phyloP scores from a whole-genome alignment of 768 basidiomycete species.

The Crucibulum laeve region DNA sequence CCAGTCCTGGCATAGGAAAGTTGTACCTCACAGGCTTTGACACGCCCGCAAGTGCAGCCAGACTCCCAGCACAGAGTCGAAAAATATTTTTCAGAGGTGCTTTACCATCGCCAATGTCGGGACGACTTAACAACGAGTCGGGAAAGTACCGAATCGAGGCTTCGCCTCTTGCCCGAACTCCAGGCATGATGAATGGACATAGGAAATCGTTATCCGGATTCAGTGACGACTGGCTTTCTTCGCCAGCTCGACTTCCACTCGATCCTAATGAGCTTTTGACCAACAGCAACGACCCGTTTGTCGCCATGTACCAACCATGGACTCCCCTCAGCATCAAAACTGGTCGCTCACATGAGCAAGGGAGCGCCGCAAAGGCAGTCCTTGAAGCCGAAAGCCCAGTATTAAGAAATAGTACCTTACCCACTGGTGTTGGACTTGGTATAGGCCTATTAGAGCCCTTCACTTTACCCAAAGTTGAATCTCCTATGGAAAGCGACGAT shows the following conservation, averaged over 20 bases:
- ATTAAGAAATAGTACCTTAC: conserved; percentile 30
- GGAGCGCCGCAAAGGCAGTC: conserved; percentile 23
- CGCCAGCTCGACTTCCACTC: conserved; percentile 14
- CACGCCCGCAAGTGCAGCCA: conserved; percentile 1
- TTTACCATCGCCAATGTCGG: conserved; percentile 27
- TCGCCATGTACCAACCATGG: conserved; percentile 39
- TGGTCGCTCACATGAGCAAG: conserved; percentile 17
- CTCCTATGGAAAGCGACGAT: conserved; percentile 16
- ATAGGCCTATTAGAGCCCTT: conserved; percentile 58
- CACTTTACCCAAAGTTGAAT: conserved; percentile 34
- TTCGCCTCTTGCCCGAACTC: conserved; percentile 41
- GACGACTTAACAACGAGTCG: conserved; percentile 30
- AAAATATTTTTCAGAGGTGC: conserved; percentile 8
- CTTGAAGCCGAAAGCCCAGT: conserved; percentile 53
- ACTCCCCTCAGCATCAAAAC: conserved; percentile 19
- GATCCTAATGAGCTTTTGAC: conserved; percentile 14
- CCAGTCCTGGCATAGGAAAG: conserved; percentile 12
- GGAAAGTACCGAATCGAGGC: conserved; percentile 31
- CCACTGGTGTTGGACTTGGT: conserved; percentile 37
- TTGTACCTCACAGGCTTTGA: conserved; percentile 7
- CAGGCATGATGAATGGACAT: conserved; percentile 15
- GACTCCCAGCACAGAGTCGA: conserved; percentile 7
- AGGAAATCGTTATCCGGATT: conserved; percentile 27
- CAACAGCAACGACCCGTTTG: conserved; percentile 43
- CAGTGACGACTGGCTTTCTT: conserved; percentile 38